Percentiles rank a stretch among this genome's conserved stretches.
phyloP scores from a whole-genome alignment of 2,329 filamentous ascomycete genomes.

The Curvularia sp. region DNA sequence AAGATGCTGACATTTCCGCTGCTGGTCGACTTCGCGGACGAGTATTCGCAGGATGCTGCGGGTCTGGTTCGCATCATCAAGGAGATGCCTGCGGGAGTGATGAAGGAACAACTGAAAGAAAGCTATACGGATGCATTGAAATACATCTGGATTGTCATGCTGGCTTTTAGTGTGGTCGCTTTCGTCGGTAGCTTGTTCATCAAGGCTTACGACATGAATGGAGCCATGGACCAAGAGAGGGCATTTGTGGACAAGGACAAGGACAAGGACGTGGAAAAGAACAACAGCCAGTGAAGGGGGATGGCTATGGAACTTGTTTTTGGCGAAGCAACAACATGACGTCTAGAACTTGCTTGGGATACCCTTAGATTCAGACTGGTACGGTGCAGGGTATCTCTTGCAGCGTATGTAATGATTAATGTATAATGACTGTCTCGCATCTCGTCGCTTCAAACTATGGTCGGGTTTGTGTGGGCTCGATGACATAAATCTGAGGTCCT shows the following conservation, averaged over 20 bases:
- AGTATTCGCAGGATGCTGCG: slow-evolving; percentile 65
- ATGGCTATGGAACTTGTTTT: slow-evolving; percentile 3
- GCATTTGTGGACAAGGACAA: slow-evolving; percentile 54
- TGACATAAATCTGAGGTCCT: background rate
- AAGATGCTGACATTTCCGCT: slow-evolving; percentile 59
- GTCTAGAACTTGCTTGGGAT: background rate
- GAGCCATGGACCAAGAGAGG: slow-evolving; percentile 58
- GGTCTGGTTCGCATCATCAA: slow-evolving; percentile 66
- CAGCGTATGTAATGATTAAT: background rate
- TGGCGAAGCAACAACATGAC: background rate
- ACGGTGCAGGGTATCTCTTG: background rate
- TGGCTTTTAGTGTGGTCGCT: slow-evolving; percentile 60
- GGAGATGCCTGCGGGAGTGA: slow-evolving; percentile 57
- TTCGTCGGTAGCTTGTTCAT: slow-evolving; percentile 62
- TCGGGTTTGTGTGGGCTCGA: background rate
- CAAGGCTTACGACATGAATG: slow-evolving; percentile 56
- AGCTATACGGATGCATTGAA: slow-evolving; percentile 63
- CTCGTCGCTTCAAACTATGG: background rate
- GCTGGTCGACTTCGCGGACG: slow-evolving; percentile 57
- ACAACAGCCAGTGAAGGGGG: slow-evolving; percentile 10
- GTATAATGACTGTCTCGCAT: background rate
- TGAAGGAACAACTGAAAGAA: slow-evolving; percentile 53
- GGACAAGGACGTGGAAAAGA: slow-evolving; percentile 31
- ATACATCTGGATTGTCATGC: slow-evolving; percentile 65
- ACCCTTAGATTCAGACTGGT: background rate